A percentile compares a stretch with the other conserved stretches of the same genome.
These are phyloP conservation scores for Neurospora terricola DNA, from an alignment of 495 filamentous ascomycete species.

Conservation along the genomic window DNA sequence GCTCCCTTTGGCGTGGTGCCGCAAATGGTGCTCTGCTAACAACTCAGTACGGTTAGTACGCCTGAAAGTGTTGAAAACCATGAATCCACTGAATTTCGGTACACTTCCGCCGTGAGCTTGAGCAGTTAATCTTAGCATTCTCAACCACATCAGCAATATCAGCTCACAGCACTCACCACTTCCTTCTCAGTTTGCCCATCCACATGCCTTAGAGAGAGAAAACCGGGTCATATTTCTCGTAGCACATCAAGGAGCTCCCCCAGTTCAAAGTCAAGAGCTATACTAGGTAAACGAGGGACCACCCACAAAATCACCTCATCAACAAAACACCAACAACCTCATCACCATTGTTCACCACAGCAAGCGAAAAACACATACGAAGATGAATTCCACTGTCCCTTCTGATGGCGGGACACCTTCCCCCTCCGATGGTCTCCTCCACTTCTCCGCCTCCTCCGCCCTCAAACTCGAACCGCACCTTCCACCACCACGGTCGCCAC, in stretches of 20 bases:
- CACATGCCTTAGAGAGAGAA: too few species aligned
- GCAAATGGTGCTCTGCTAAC: neutral
- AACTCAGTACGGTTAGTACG: neutral
- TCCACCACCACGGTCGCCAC: neutral
- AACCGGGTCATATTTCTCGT: too few species aligned
- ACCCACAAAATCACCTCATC: neutral
- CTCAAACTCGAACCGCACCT: slow-evolving; percentile 4
- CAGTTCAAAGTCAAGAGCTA: too few species aligned
- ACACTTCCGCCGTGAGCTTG: neutral
- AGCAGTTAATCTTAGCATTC: neutral
- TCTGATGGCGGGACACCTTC: neutral
- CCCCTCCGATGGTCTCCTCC: neutral
- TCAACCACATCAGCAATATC: neutral
- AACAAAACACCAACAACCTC: neutral
- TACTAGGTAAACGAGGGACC: too few species aligned
- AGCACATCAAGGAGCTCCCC: too few species aligned
- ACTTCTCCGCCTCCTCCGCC: slow-evolving; percentile 1
- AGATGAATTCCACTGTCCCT: neutral
- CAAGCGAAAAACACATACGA: neutral
- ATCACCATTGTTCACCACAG: neutral
- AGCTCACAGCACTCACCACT: neutral
- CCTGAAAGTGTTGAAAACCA: neutral
- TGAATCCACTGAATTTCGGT: neutral
- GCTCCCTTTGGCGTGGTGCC: too few species aligned
- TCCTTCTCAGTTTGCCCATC: neutral